Base-by-base conservation (phyloP, 225 moss, liverwort and hornwort genomes). In the Polytrichum formosum region DNA sequence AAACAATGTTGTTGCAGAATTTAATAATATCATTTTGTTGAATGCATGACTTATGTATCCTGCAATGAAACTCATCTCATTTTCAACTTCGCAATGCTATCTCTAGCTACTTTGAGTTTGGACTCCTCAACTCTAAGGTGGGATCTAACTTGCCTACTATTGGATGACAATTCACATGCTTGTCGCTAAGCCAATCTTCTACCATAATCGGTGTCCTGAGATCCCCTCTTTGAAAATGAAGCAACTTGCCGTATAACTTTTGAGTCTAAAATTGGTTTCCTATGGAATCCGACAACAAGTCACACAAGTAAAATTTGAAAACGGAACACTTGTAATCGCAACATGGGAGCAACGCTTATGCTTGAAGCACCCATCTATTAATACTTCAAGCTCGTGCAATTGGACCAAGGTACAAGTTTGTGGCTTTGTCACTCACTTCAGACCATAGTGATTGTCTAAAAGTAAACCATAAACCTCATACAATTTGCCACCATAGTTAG, bases 251-350 rank as follows among this genome's bases (percentile, higher is more conserved):
- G 18, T 18, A 18, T n/a, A 4, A 56, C 55, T n/a, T n/a, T 1
- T 18, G 5, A 4, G 18, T 56, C 18, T 56, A 19, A 56, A 56
- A 6, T 56, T 0, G 0, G 18, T n/a, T 56, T 56, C 55, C 18
- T 56, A 0, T 0, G 18, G 55, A 56, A 56, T 17, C 1, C 6
- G 55, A 19, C 2, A 19, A 18, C 18, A 56, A 17, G 55, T n/a
- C 18, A 18, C 18, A 56, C 55, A 56, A n/a, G 4, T 56, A 56
- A 55, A 19, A n/a, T 56, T 0, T 19, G 18, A 17, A n/a, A 56
- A 56, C 0, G 55, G 2, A n/a, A 18, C n/a, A 17, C 5, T 0
- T 1, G 4, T n/a, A 18, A n/a, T 4, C 18, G 1, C 4, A 5
- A 56, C 18, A 17, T 1, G 18, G 18, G 4, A 17, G 18, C 0